Conservation (phyloP, 2,329 filamentous ascomycete genomes). For the Penicillium sp. region DNA sequence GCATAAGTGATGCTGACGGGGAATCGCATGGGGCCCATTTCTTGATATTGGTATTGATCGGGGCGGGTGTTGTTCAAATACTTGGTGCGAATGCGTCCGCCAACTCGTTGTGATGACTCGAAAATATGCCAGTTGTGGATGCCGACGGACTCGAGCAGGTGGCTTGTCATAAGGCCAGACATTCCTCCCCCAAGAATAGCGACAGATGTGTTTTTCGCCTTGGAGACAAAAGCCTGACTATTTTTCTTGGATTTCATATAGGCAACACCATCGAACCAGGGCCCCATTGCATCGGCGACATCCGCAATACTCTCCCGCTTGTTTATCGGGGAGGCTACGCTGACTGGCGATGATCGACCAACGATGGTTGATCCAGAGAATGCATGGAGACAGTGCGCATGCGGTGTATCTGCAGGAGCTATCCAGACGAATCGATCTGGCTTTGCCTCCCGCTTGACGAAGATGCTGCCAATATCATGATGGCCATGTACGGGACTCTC, state of each 20-base stretch:
- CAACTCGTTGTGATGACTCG: constrained; percentile 45
- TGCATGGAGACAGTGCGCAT: constrained; percentile 38
- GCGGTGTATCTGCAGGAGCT: constrained; percentile 32
- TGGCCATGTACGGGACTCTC: constrained; percentile 38
- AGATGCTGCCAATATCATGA: constrained; percentile 47
- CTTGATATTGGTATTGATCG: constrained; percentile 40
- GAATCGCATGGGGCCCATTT: constrained; percentile 51
- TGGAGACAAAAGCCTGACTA: constrained; percentile 23
- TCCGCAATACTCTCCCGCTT: constrained; percentile 33
- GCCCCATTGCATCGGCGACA: constrained; percentile 39
- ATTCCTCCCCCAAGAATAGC: constrained; percentile 45
- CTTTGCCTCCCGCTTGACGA: constrained; percentile 29
- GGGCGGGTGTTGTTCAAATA: constrained; percentile 45
- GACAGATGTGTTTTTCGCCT: constrained; percentile 35
- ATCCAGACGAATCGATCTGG: constrained; percentile 50
- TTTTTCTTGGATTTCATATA: constrained; percentile 37
- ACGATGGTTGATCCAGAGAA: constrained; percentile 29
- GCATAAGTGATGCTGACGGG: constrained; percentile 44
- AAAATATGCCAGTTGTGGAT: constrained; percentile 50
- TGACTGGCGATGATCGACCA: constrained; percentile 27
- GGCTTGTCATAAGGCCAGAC: constrained; percentile 39
- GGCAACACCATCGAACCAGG: constrained; percentile 45
- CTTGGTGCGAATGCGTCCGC: constrained; percentile 47
- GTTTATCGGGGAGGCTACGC: constrained; percentile 14
- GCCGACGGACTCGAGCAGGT: constrained; percentile 48